Percentiles rank a stretch among this genome's conserved stretches.
Conservation (phyloP, 129 eudicot species). For the Silybum marianum region DNA sequence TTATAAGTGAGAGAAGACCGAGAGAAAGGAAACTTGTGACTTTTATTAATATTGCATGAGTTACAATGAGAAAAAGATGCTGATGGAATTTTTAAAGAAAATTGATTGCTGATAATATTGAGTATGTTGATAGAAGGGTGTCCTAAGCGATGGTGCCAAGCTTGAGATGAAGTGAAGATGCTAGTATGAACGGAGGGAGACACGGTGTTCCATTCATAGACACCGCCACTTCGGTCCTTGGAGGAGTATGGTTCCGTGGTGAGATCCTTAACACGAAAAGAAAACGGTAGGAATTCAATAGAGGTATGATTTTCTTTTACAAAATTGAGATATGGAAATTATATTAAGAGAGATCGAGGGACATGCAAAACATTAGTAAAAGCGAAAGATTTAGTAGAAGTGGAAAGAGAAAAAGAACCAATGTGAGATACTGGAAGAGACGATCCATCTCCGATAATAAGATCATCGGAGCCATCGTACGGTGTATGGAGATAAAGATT, state of each 20-base stretch:
- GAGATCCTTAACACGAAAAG: background rate
- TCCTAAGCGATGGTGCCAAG: background rate
- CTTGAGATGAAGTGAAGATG: background rate
- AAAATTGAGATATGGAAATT: background rate
- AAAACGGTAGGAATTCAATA: background rate
- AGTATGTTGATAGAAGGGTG: background rate
- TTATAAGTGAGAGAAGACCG: background rate
- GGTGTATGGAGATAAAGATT: background rate
- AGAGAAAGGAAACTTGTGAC: background rate
- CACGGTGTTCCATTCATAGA: background rate
- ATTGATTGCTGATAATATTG: background rate
- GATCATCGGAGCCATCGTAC: background rate
- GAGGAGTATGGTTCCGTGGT: background rate
- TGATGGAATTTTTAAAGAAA: background rate
- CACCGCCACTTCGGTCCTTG: background rate
- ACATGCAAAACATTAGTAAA: background rate
- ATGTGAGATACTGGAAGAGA: background rate
- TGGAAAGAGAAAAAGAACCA: background rate
- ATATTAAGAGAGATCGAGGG: background rate
- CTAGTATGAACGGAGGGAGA: background rate
- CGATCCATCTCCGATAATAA: background rate
- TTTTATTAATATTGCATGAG: background rate
- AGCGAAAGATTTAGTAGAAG: background rate
- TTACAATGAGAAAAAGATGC: background rate
- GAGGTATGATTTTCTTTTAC: background rate